Evolutionary conservation across 2,329 filamentous ascomycete genomes (phyloP), one percentile per base, ranked within the genome.

Genomic region (Elsinoe batatas): DNA sequence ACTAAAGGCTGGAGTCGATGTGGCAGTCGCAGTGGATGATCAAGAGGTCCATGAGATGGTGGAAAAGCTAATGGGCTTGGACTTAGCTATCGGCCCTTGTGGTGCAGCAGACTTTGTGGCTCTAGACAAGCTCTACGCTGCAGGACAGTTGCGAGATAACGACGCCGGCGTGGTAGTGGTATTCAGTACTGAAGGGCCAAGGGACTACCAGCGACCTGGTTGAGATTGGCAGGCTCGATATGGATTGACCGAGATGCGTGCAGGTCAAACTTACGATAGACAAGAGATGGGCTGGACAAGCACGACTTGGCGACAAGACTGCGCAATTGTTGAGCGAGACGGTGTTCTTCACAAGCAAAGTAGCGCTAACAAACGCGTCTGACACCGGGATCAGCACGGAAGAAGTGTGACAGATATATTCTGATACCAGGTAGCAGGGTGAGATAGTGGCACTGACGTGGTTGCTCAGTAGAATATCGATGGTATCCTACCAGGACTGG

Each of bases 131-230:
- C 63, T 83, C 2, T 69, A 63, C 38, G 64, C 71, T 10, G 69
- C 68, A 37, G 58, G 67, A 1, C 59, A 64, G 0, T 22, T 59
- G 10, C 63, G 81, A 0, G 65, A 70, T 6, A 61, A 67, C 0
- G 68, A 80, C n/a, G 77, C 81, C 7, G 49, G 36, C 17, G 73
- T 82, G 0, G 74, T 88, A 0, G 76, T 89, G 0, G 65, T 89
- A 1, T 76, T 87, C 40, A 83, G 79, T 59, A 89, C 85, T 0
- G 84, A 87, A 65, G 83, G 83, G 0, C 62, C 64, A 7, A 74
- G 84, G 36, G 71, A 76, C 1, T 85, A 87, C 59, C 50, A 64
- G 7, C n/a, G 32, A 13, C 22, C 17, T 33, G 44, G 20, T 3
- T 20, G 26, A 49, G 26, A 22, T 44, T 44, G 40, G 40, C 40